Evolutionary conservation across 164 flowering plant genomes (phyloP).

Genomic region (Vitis riparia): DNA sequence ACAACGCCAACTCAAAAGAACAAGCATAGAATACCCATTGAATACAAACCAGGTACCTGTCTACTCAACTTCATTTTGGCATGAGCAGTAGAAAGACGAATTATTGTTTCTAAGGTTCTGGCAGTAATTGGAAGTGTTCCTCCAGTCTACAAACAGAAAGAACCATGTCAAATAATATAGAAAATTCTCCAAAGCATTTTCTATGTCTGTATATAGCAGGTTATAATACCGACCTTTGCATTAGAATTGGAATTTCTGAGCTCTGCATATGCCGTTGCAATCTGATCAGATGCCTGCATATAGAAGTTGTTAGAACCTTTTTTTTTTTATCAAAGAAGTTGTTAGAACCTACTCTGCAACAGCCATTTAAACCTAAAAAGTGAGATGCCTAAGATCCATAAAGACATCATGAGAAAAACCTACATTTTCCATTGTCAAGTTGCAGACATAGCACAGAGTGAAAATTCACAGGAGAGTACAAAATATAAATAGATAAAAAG

Average conservation of each 20-base stretch:
- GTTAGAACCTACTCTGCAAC: slow-evolving; percentile 1
- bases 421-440: background rate
- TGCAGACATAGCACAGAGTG: background rate
- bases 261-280: slow-evolving; percentile 94
- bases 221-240: slow-evolving; percentile 54
- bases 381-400: background rate
- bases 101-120: slow-evolving; percentile 93
- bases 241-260: slow-evolving; percentile 77
- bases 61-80: slow-evolving; percentile 87
- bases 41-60: slow-evolving; percentile 48
- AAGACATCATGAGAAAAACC: background rate
- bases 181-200: too few relatives aligned
- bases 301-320: slow-evolving; percentile 9
- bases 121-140: slow-evolving; percentile 99
- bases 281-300: slow-evolving; percentile 83
- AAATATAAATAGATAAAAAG: background rate
- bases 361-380: background rate
- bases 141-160: slow-evolving; percentile 54
- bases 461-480: background rate
- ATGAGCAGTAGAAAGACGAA: slow-evolving; percentile 97
- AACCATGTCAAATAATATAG: background rate
- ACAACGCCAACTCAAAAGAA: background rate
- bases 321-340: too few relatives aligned
- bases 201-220: background rate
- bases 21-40: background rate